A percentile compares a stretch with the other conserved stretches of the same genome.
These are phyloP conservation scores for Phytopythium kandeliae DNA, from an alignment of 352 stramenopile species.

Conservation along the genomic window DNA sequence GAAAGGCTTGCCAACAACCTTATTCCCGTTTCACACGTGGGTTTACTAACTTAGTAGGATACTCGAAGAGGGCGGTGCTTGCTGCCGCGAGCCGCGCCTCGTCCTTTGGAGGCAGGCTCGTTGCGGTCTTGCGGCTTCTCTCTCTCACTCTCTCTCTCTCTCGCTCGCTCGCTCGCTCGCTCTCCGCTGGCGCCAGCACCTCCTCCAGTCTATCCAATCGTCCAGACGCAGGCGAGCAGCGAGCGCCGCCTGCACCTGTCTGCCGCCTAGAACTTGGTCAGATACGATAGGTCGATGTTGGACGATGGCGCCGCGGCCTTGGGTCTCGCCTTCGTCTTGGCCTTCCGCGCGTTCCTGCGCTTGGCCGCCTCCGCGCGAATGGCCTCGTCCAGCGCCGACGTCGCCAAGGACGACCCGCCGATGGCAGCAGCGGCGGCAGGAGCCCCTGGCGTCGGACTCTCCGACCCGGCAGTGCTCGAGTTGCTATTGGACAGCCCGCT, in stretches of 20 bases:
- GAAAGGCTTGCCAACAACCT: too few relatives aligned
- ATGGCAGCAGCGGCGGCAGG: neutral
- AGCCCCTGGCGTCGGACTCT: conserved; percentile 12
- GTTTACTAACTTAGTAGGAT: too few relatives aligned
- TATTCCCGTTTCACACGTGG: too few relatives aligned
- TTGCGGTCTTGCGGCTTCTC: too few relatives aligned
- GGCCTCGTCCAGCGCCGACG: conserved; percentile 10
- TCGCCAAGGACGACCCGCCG: neutral
- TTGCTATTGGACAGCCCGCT: conserved; percentile 17
- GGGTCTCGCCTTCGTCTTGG: too few relatives aligned
- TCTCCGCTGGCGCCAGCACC: too few relatives aligned
- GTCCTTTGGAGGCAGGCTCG: neutral
- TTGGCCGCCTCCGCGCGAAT: conserved; percentile 12
- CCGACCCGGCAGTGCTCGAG: conserved; percentile 20
- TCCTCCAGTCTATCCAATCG: neutral
- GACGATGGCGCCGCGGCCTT: conserved; percentile 7
- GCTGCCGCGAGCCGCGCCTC: too few relatives aligned
- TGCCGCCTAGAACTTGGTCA: conserved; percentile 13
- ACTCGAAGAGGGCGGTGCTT: too few relatives aligned
- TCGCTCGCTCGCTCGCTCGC: too few relatives aligned
- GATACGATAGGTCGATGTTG: conserved; percentile 24
- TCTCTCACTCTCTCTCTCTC: too few relatives aligned
- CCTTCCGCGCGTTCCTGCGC: conserved; percentile 11
- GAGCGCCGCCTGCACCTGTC: neutral
- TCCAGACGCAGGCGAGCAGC: neutral